Percentiles rank a stretch among this genome's conserved stretches.
Conservation (phyloP, 495 filamentous ascomycete genomes). For the Aspergillus cavernicola region DNA sequence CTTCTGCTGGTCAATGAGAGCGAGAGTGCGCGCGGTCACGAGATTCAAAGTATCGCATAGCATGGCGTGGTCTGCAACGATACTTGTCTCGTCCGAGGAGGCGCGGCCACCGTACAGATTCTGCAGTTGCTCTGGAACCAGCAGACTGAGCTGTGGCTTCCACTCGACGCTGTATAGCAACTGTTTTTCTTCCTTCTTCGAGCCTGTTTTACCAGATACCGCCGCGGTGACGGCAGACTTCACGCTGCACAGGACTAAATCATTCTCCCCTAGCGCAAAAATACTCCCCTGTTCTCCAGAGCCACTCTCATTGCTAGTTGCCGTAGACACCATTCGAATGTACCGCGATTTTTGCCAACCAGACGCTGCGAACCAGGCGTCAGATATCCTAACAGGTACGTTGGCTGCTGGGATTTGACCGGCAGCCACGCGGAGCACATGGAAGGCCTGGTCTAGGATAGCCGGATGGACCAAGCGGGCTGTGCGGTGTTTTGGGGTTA, state of each 20-base stretch:
- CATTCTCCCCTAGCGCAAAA: conserved; percentile 4
- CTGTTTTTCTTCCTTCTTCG: neutral
- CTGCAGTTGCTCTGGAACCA: conserved; percentile 2
- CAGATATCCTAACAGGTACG: conserved; percentile 4
- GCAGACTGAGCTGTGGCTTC: conserved; percentile 14
- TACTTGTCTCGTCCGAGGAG: neutral
- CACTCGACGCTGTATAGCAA: conserved; percentile 12
- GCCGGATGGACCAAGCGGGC: conserved; percentile 22
- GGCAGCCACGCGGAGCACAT: conserved; percentile 1
- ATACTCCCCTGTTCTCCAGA: neutral
- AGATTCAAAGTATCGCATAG: neutral
- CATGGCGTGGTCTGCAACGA: neutral
- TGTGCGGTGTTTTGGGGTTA: conserved; percentile 16
- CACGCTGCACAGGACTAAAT: neutral
- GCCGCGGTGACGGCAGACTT: neutral
- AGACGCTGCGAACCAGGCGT: conserved; percentile 9
- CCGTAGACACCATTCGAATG: conserved; percentile 1
- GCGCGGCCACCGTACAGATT: neutral
- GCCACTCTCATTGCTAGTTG: neutral
- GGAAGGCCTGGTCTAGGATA: conserved; percentile 19
- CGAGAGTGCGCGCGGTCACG: neutral
- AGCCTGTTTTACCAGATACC: neutral
- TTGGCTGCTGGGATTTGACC: neutral
- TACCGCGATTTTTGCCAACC: neutral
- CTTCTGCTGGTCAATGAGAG: neutral